Evolutionary conservation across 345 rosid species (phyloP).

Genomic region (Populus nigra): DNA sequence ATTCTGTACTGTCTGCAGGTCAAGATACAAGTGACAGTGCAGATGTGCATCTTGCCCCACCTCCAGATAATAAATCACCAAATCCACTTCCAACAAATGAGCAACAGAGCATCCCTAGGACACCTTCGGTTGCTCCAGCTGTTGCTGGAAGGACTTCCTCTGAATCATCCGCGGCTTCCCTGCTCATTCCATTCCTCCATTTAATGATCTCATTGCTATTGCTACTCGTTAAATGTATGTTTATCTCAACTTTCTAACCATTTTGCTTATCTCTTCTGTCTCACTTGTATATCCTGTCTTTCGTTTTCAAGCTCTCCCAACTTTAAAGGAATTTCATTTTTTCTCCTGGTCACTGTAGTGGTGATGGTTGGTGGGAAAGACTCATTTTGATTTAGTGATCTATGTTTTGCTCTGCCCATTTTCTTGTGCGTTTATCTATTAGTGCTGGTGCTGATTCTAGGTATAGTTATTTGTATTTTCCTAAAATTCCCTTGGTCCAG

Average conservation of each 20-base stretch:
- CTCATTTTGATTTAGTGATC: background rate
- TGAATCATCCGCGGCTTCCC: conserved; percentile 16
- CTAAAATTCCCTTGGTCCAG: no score
- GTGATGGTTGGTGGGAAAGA: conserved; percentile 6
- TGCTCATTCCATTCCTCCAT: conserved; percentile 10
- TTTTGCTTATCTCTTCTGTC: background rate
- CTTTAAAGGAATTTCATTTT: background rate
- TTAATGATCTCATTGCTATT: conserved; percentile 7
- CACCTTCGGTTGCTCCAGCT: conserved; percentile 26
- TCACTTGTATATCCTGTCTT: conserved; percentile 21
- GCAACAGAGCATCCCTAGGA: conserved; percentile 25
- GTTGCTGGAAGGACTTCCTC: conserved; percentile 17
- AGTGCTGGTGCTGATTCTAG: no score
- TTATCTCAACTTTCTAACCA: conserved; percentile 1
- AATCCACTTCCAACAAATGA: conserved; percentile 32
- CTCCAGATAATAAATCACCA: conserved; percentile 18
- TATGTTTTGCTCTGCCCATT: no score
- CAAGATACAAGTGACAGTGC: conserved; percentile 17
- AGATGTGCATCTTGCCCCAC: conserved; percentile 13
- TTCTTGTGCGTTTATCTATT: no score
- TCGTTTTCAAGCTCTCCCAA: conserved; percentile 12
- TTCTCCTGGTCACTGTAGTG: conserved; percentile 2
- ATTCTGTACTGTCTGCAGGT: conserved; percentile 22
- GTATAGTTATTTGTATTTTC: no score
- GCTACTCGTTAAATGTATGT: background rate